A percentile compares a stretch with the other conserved stretches of the same genome.
These are phyloP conservation scores for Penicillium chermesinum DNA, from an alignment of 495 filamentous ascomycete genomes.

Conservation along the genomic window DNA sequence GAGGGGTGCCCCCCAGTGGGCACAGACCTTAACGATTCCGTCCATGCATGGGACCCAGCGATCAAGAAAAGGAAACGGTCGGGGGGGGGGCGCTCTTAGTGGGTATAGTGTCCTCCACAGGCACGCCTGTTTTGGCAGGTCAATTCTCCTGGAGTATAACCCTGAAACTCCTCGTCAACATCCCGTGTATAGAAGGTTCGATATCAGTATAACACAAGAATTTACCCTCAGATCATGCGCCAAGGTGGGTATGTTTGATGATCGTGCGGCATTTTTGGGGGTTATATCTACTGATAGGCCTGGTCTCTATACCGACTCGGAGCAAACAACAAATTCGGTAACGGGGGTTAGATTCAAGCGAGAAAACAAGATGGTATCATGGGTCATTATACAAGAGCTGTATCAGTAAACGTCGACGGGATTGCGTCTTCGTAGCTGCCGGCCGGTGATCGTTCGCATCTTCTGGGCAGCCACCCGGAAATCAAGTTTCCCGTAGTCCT, in stretches of 20 bases:
- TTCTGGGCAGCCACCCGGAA: slow-evolving; percentile 28
- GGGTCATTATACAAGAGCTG: neutral
- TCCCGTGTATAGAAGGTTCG: neutral
- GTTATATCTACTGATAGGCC: neutral
- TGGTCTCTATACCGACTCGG: neutral
- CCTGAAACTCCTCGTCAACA: neutral
- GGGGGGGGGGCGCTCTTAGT: neutral
- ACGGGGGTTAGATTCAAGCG: neutral
- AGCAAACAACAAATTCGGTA: neutral
- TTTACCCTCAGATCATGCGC: neutral
- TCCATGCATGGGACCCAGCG: slow-evolving; percentile 18
- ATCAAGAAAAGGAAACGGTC: slow-evolving; percentile 6
- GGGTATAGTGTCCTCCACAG: slow-evolving; percentile 1
- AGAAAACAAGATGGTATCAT: neutral
- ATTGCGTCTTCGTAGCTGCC: neutral
- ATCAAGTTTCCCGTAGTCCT: slow-evolving; percentile 34
- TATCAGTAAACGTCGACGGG: neutral
- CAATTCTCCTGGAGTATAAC: neutral
- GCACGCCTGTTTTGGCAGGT: slow-evolving; percentile 10
- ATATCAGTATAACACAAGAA: neutral
- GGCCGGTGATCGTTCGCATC: slow-evolving; percentile 23
- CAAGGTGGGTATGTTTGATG: neutral
- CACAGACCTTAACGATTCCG: slow-evolving; percentile 19
- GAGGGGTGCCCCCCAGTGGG: slow-evolving; percentile 2
- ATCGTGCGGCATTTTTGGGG: neutral